Percentiles rank a stretch among this genome's conserved stretches.
These are phyloP conservation scores for Prunus mongolica DNA, from an alignment of 306 rosid species.

Conservation along the genomic window DNA sequence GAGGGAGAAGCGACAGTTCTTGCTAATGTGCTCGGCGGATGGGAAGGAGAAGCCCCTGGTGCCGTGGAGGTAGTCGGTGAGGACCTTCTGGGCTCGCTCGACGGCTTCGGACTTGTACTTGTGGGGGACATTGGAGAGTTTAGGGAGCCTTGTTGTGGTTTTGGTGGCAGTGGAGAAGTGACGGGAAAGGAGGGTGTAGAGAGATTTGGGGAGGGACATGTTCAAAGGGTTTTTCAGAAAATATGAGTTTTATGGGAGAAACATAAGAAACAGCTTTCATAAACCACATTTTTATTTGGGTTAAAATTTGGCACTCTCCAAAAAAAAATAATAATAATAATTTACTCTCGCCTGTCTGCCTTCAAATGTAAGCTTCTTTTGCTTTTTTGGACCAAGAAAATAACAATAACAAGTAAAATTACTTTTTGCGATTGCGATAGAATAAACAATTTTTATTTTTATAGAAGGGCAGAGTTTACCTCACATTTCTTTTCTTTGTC, in stretches of 20 bases:
- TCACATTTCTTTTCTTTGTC: too few relatives aligned
- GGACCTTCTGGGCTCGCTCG: slow-evolving; percentile 47
- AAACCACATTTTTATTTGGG: not conserved
- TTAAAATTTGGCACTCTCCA: not conserved
- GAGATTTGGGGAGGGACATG: slow-evolving; percentile 21
- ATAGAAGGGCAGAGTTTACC: too few relatives aligned
- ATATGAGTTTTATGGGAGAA: not conserved
- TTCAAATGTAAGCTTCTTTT: too few relatives aligned
- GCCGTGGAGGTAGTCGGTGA: slow-evolving; percentile 65
- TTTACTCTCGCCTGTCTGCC: too few relatives aligned
- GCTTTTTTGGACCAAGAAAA: too few relatives aligned
- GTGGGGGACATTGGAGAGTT: slow-evolving; percentile 33
- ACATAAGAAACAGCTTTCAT: not conserved
- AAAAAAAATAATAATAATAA: too few relatives aligned
- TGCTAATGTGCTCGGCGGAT: slow-evolving; percentile 58
- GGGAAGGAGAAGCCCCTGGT: slow-evolving; percentile 60
- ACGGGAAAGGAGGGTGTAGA: slow-evolving; percentile 28
- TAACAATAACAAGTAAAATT: too few relatives aligned
- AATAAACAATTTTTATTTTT: too few relatives aligned
- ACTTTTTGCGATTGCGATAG: too few relatives aligned
- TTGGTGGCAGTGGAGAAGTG: slow-evolving; percentile 24
- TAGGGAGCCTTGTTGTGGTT: slow-evolving; percentile 12
- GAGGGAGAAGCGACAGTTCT: slow-evolving; percentile 43
- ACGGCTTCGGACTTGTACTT: slow-evolving; percentile 42
- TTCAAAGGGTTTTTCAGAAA: not conserved